Evolutionary conservation across 2,329 filamentous ascomycete genomes (phyloP).

Genomic region (Penicillium concentricum): DNA sequence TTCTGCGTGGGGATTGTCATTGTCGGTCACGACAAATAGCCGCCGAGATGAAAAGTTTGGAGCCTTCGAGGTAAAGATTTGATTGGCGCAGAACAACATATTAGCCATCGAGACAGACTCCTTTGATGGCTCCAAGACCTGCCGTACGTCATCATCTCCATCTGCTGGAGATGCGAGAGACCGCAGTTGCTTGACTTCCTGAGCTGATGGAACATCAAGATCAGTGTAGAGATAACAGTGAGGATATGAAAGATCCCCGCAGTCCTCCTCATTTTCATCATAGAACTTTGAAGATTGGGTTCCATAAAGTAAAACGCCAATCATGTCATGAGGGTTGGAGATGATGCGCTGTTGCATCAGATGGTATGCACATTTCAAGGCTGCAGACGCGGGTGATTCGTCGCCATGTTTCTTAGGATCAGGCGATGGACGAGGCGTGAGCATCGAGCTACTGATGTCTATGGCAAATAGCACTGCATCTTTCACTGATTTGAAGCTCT

Average conservation of each 20-base stretch:
- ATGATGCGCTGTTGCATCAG: constrained; percentile 99
- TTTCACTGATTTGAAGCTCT: constrained; percentile 89
- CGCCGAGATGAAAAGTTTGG: constrained; percentile 90
- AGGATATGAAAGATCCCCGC: constrained; percentile 67
- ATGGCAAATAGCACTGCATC: constrained; percentile 99
- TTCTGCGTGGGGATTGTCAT: constrained; percentile 76
- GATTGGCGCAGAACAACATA: constrained; percentile 90
- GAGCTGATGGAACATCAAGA: constrained; percentile 80
- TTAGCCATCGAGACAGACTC: constrained; percentile 79
- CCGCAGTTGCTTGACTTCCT: constrained; percentile 79
- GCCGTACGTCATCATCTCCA: constrained; percentile 68
- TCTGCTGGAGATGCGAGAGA: constrained; percentile 72
- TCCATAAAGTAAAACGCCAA: constrained; percentile 89
- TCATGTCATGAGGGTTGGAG: constrained; percentile 93
- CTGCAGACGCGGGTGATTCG: constrained; percentile 76
- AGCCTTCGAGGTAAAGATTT: constrained; percentile 92
- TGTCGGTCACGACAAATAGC: constrained; percentile 94
- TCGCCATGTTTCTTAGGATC: constrained; percentile 73
- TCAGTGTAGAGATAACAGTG: constrained; percentile 91
- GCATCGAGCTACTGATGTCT: constrained; percentile 85
- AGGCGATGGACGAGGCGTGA: constrained; percentile 62
- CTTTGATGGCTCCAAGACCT: constrained; percentile 67
- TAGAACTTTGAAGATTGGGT: constrained; percentile 81
- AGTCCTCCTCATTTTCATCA: constrained; percentile 59
- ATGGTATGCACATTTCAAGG: constrained; percentile 89